phyloP scores from a whole-genome alignment of 768 basidiomycete genomes.

The Pilatotrama ljubarskyi region DNA sequence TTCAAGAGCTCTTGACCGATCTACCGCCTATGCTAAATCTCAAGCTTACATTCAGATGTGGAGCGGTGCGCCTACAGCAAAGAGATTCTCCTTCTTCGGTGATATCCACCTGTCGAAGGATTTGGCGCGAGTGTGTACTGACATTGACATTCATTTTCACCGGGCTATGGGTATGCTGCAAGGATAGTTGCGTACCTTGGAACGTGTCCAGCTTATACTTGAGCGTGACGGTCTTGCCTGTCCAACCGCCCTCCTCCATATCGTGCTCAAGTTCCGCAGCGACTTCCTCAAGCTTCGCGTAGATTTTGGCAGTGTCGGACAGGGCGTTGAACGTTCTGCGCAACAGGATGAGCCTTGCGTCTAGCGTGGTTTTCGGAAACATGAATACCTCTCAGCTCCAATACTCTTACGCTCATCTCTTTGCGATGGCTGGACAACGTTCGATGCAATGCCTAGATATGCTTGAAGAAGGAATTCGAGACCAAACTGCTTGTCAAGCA shows the following conservation, averaged over 20 bases:
- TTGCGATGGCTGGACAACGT: slow-evolving; percentile 69
- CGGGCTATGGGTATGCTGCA: background rate
- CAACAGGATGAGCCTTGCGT: background rate
- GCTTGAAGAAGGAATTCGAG: slow-evolving; percentile 72
- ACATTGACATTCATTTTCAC: background rate
- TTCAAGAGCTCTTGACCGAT: slow-evolving; percentile 81
- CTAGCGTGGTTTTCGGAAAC: background rate
- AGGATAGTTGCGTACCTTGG: slow-evolving; percentile 50
- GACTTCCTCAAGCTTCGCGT: slow-evolving; percentile 78
- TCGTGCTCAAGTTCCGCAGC: slow-evolving; percentile 81
- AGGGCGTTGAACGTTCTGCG: slow-evolving; percentile 76
- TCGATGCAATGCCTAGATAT: slow-evolving; percentile 86
- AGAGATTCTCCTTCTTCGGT: slow-evolving; percentile 76
- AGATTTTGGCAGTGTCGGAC: slow-evolving; percentile 61
- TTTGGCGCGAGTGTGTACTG: slow-evolving; percentile 82
- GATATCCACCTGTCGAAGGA: slow-evolving; percentile 77
- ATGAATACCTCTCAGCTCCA: slow-evolving; percentile 76
- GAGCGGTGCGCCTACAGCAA: slow-evolving; percentile 50
- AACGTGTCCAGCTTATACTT: slow-evolving; percentile 93
- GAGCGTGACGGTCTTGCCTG: slow-evolving; percentile 85
- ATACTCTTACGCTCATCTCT: slow-evolving; percentile 91
- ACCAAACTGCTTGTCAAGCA: slow-evolving; percentile 90
- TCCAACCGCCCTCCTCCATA: slow-evolving; percentile 77
- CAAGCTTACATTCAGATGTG: background rate
- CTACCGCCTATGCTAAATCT: slow-evolving; percentile 34